Evolutionary conservation across 345 rosid species (phyloP).

Genomic region (Barbarea vulgaris): DNA sequence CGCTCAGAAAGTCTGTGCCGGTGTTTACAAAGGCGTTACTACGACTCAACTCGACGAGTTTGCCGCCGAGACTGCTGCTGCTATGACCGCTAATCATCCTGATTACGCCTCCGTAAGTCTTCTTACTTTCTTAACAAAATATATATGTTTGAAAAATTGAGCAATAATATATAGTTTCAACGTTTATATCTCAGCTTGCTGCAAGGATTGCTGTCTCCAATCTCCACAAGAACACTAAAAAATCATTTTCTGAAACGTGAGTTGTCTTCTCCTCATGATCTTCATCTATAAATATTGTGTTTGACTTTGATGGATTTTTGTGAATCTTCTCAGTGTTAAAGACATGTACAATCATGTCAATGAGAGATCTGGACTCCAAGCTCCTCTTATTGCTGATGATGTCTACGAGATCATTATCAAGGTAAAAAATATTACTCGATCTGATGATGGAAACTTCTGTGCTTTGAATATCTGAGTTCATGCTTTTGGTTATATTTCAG

Average conservation of each 20-base stretch:
- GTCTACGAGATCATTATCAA: constrained; percentile 80
- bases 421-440: constrained; percentile 36
- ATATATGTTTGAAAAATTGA: background rate
- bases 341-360: constrained; percentile 75
- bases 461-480: background rate
- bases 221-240: constrained; percentile 92
- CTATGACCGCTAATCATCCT: constrained; percentile 90
- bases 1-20: constrained; percentile 89
- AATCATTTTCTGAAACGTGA: constrained; percentile 90
- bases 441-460: background rate
- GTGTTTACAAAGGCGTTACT: constrained; percentile 93
- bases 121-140: background rate
- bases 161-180: background rate
- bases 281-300: background rate
- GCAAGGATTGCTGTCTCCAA: constrained; percentile 94
- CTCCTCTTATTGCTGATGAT: constrained; percentile 89
- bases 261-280: constrained; percentile 36
- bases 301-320: constrained; percentile 3
- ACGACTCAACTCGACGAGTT: constrained; percentile 93
- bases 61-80: constrained; percentile 97
- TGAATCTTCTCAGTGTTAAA: constrained; percentile 53
- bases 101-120: constrained; percentile 89
- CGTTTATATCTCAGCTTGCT: constrained; percentile 64
- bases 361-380: constrained; percentile 67
- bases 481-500: constrained; percentile 38